Conservation (phyloP, 176 grass and related monocot genomes). For the maize (Zea mays) region Zm-B73-REFERENCE-NAM-5.0 NC_050100.1:172189501-172190000, state of each 20-base stretch:
- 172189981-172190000: too few relatives aligned
- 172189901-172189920: background rate
- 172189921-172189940: background rate
- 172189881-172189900: background rate
- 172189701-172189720: conserved; percentile 78
- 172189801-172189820: background rate
- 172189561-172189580: background rate
- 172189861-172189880: background rate
- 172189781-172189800: conserved; percentile 5
- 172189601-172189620: conserved; percentile 64
- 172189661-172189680: conserved; percentile 55
- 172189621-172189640: conserved; percentile 61
- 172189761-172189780: conserved; percentile 27
- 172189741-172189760: conserved; percentile 62
- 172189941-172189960: too few relatives aligned
- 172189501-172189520: background rate
- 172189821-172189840: conserved; percentile 2
- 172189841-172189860: background rate
- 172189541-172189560: background rate
- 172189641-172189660: conserved; percentile 53
- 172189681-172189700: conserved; percentile 51
- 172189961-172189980: too few relatives aligned
- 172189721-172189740: conserved; percentile 86
- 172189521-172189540: background rate
- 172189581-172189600: conserved; percentile 34